Conservation (phyloP, 2,329 filamentous ascomycete genomes). For the Pseudocercospora fuligena region DNA sequence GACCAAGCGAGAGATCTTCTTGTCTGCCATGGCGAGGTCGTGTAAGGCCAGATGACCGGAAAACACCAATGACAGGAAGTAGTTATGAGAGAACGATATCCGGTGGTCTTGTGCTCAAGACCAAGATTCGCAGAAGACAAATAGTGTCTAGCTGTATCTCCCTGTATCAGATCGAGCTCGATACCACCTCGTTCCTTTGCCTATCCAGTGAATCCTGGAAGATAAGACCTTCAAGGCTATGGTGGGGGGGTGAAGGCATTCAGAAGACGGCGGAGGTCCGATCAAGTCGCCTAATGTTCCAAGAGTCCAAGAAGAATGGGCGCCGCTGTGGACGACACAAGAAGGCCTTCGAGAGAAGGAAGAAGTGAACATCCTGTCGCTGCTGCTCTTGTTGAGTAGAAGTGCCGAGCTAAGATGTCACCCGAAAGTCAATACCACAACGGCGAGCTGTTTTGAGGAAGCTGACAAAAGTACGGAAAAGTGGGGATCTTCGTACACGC, state of each 20-base stretch:
- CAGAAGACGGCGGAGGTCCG: too few species aligned
- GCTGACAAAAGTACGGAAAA: background rate
- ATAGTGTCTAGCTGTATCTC: too few species aligned
- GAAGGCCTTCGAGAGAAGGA: too few species aligned
- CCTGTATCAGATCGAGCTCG: background rate
- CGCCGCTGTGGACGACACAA: too few species aligned
- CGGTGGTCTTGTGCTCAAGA: too few species aligned
- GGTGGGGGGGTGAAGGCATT: background rate
- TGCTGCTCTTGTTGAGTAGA: background rate
- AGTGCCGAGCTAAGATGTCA: background rate
- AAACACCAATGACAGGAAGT: too few species aligned
- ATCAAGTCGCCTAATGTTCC: too few species aligned
- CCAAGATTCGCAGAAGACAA: too few species aligned
- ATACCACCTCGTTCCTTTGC: background rate
- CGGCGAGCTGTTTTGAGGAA: background rate
- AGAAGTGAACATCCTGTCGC: background rate
- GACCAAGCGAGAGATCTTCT: slow-evolving; percentile 1
- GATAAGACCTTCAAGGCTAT: background rate
- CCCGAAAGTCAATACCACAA: background rate
- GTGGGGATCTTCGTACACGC: background rate
- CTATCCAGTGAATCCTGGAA: background rate
- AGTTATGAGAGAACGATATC: too few species aligned
- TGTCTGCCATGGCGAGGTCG: background rate
- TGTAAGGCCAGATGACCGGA: too few species aligned
- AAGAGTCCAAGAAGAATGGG: too few species aligned